Evolutionary conservation across 2,329 filamentous ascomycete species (phyloP).

Genomic region (Rutstroemia sp.): DNA sequence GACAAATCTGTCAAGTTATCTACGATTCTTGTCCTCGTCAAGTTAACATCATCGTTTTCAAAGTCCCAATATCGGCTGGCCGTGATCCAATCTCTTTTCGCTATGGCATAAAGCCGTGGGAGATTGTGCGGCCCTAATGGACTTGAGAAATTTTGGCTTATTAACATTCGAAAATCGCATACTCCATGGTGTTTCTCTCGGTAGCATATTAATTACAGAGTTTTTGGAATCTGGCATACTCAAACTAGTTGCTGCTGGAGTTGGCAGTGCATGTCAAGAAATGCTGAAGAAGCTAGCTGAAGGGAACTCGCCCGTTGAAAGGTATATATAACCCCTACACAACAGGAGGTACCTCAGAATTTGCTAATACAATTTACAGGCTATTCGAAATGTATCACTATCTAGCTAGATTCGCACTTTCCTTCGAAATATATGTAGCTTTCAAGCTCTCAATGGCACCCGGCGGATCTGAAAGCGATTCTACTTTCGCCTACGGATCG

Average conservation of each 20-base stretch:
- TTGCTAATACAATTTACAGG: not conserved
- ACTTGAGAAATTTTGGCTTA: not conserved
- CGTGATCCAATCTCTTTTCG: not conserved
- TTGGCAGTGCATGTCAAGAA: not conserved
- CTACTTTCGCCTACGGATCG: too few relatives aligned
- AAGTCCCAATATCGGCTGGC: not conserved
- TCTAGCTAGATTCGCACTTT: not conserved
- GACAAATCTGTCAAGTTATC: not conserved
- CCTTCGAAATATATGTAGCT: not conserved
- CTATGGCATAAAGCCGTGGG: not conserved
- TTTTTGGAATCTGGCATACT: too few relatives aligned
- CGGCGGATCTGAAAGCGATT: too few relatives aligned
- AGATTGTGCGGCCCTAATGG: not conserved
- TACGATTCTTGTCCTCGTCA: not conserved
- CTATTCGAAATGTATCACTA: not conserved
- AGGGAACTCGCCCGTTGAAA: not conserved
- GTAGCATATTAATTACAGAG: not conserved
- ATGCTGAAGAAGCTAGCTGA: not conserved
- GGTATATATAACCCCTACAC: not conserved
- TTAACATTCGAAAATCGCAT: not conserved
- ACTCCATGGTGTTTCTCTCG: not conserved
- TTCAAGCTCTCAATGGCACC: not conserved
- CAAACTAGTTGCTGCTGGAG: not conserved
- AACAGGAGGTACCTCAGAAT: not conserved
- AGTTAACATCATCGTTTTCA: not conserved